Conservation (phyloP, 352 stramenopile genomes). For the Globisporangium rhizosaccharum region DNA sequence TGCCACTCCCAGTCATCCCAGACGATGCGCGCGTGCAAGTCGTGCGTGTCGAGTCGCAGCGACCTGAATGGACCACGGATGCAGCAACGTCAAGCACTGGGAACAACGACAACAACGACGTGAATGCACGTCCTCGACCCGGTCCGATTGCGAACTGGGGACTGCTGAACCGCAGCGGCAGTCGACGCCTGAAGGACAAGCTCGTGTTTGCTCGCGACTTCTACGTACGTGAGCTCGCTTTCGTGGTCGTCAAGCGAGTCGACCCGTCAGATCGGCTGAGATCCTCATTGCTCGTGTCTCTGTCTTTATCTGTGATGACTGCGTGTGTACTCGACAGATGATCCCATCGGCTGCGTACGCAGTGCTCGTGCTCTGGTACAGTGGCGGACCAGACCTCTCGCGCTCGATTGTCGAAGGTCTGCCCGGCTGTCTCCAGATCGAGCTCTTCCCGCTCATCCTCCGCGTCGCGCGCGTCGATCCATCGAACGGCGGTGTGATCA, state of each 20-base stretch:
- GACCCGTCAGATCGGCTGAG: background rate
- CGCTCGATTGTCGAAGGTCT: conserved; percentile 44
- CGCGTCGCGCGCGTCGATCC: conserved; percentile 70
- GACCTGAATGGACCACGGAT: background rate
- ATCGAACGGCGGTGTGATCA: conserved; percentile 57
- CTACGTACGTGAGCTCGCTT: conserved; percentile 42
- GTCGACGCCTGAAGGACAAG: conserved; percentile 65
- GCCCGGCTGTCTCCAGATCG: conserved; percentile 42
- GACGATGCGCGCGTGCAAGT: conserved; percentile 7
- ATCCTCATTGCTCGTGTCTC: too few species aligned
- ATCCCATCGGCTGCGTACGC: conserved; percentile 61
- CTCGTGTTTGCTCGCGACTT: conserved; percentile 70
- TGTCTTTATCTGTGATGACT: background rate
- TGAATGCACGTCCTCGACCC: conserved; percentile 19
- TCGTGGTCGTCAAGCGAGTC: background rate
- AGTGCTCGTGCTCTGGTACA: conserved; percentile 76
- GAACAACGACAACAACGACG: background rate
- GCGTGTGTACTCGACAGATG: conserved; percentile 27
- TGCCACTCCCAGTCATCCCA: conserved; percentile 50
- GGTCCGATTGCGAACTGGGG: conserved; percentile 80
- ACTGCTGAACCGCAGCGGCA: conserved; percentile 70
- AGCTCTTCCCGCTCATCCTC: conserved; percentile 77
- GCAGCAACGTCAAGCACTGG: background rate
- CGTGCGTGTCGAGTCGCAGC: background rate
- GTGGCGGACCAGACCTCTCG: conserved; percentile 60